Base-by-base conservation (phyloP, 2,329 filamentous ascomycete genomes). In the Colletotrichum sp. region DNA sequence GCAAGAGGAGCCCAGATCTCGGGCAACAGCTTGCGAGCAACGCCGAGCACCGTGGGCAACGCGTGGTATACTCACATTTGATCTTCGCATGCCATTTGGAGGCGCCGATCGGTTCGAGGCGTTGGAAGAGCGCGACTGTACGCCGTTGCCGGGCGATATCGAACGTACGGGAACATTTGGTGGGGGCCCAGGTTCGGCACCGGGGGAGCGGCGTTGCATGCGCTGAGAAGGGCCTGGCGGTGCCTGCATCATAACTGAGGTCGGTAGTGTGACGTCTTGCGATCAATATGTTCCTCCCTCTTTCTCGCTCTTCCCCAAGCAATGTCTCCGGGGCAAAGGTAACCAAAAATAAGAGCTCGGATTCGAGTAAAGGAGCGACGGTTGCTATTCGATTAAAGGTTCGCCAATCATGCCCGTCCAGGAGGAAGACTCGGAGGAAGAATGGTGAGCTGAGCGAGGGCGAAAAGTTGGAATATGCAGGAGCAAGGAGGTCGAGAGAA, bases 91-190 rank as follows among this genome's bases (percentile, higher is more conserved):
- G 65, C 87, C 79, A 57, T 79, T 80, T 61, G 81, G 79, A 36
- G 83, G 86, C n/a, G 83, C 83, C 30, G 93, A 92, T 82, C 93
- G 92, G 74, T 86, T 89, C 7, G 94, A 96, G 36, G 92, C 90
- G 61, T 91, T 92, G 10, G 93, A 94, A 34, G 90, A 88, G 75
- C 94, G 92, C 75, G 91, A 87, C 78, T 92, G 92, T 78, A 91
- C 87, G 79, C 88, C 83, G 72, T 87, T 84, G 73, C 86, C 89
- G 39, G 93, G 92, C 67, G 93, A 93, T 81, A 92, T 93, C 65
- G 90, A 86, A 72, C 91, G 88, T 71, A 86, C 83, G 72, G 90
- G 88, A 78, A 91, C 86, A 83, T 86, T 90, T 72, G 90, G 87
- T 67, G 91, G 89, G 80, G 89, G 90, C 68, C 90, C 90, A 80